Evolutionary conservation across 1,284 basidiomycete species (phyloP).

Genomic region (Exobasidium rhododendri): DNA sequence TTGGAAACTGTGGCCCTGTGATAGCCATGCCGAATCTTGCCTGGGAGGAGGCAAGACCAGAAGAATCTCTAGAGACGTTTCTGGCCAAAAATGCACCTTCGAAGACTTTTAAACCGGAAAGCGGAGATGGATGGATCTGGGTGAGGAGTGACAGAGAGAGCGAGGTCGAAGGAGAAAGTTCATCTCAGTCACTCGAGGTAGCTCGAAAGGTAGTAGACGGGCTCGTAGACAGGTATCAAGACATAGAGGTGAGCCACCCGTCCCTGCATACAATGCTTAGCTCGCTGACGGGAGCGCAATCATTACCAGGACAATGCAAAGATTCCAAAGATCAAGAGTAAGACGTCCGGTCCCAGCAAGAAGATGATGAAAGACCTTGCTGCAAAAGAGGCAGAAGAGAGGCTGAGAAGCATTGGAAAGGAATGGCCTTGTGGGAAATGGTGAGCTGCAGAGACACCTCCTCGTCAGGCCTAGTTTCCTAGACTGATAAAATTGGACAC

Average conservation of each 20-base stretch:
- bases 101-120: background rate
- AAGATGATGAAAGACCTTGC: constrained; percentile 8
- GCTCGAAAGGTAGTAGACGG: background rate
- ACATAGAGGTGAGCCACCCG: constrained; percentile 4
- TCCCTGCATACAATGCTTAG: no score
- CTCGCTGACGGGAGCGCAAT: no score
- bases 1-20: no score
- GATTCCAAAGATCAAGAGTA: constrained; percentile 11
- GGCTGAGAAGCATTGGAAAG: background rate
- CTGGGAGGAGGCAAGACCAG: background rate
- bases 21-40: background rate
- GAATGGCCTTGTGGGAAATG: constrained; percentile 3
- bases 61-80: background rate
- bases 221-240: background rate
- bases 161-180: background rate
- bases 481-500: no score
- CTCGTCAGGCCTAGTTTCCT: no score
- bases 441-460: no score
- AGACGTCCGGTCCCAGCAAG: constrained; percentile 7
- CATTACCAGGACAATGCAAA: background rate
- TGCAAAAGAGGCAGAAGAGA: background rate
- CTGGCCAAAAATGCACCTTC: constrained; percentile 5
- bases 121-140: constrained; percentile 12
- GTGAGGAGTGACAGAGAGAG: background rate
- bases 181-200: background rate